phyloP scores from a whole-genome alignment of 805 yeast genomes.

The Ogataea paradorogensis region DNA sequence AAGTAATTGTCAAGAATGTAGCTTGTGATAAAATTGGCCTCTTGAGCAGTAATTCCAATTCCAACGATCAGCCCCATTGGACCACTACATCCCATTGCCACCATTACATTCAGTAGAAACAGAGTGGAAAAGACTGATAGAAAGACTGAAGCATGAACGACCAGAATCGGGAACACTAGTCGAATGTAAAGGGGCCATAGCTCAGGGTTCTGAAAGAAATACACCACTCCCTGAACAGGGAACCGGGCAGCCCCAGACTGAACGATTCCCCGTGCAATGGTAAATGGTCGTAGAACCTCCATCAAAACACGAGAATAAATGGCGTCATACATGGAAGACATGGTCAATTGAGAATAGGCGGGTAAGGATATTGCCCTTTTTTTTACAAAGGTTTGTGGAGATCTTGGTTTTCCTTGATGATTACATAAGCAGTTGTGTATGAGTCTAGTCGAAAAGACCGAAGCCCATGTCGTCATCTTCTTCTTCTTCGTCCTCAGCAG shows the following conservation, averaged over 20 bases:
- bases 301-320: conserved; percentile 16
- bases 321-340: conserved; percentile 14
- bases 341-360: conserved; percentile 4
- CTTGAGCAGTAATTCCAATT: conserved; percentile 24
- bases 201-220: conserved; percentile 24
- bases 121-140: conserved; percentile 18
- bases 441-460: conserved; percentile 92
- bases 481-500: conserved; percentile 48
- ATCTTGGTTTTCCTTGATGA: conserved; percentile 1
- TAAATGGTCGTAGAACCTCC: conserved; percentile 25
- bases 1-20: conserved; percentile 25
- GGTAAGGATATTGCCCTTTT: conserved; percentile 10
- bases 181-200: conserved; percentile 29
- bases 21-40: conserved; percentile 24
- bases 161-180: conserved; percentile 23
- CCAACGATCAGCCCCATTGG: conserved; percentile 30
- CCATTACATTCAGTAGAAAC: conserved; percentile 25
- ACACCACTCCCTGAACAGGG: conserved; percentile 28
- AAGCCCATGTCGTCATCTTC: conserved; percentile 66
- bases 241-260: conserved; percentile 18
- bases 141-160: conserved; percentile 22
- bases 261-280: conserved; percentile 14
- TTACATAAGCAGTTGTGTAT: conserved; percentile 11
- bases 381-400: not conserved
- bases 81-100: conserved; percentile 23